Percentiles rank a stretch among this genome's conserved stretches.
Conservation (phyloP, 2,329 filamentous ascomycete genomes). For the Colletotrichum chrysophilum region DNA sequence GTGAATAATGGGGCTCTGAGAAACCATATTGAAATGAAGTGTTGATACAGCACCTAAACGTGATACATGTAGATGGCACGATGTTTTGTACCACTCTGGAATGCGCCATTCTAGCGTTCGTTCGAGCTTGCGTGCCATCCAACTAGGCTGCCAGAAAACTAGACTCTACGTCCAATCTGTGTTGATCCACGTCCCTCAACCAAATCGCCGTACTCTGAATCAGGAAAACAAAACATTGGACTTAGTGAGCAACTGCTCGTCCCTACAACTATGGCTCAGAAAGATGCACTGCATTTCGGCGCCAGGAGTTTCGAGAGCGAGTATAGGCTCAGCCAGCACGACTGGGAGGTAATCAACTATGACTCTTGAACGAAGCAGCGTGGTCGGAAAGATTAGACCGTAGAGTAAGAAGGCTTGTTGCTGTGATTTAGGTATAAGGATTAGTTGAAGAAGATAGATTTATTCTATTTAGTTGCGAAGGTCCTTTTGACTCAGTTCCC, state of each 20-base stretch:
- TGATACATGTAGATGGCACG: fast-evolving
- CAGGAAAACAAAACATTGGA: no score
- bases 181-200: no score
- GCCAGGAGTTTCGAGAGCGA: neutral
- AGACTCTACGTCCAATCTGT: no score
- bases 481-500: fast-evolving
- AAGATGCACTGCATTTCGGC: neutral
- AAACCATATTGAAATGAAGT: neutral
- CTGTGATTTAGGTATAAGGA: neutral
- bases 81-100: no score
- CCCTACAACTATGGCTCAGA: neutral
- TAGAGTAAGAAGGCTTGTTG: neutral
- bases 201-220: no score
- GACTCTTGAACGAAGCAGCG: neutral
- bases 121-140: no score
- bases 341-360: neutral
- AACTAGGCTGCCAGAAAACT: fast-evolving
- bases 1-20: neutral
- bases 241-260: neutral
- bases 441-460: neutral
- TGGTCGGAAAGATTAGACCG: neutral
- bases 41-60: neutral
- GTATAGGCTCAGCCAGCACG: neutral
- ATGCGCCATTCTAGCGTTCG: no score
- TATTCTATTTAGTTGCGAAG: neutral